Percentiles rank a stretch among this genome's conserved stretches.
Evolutionary conservation across 305 asterid genomes (phyloP).

Genomic region (Euphrasia arctica): DNA sequence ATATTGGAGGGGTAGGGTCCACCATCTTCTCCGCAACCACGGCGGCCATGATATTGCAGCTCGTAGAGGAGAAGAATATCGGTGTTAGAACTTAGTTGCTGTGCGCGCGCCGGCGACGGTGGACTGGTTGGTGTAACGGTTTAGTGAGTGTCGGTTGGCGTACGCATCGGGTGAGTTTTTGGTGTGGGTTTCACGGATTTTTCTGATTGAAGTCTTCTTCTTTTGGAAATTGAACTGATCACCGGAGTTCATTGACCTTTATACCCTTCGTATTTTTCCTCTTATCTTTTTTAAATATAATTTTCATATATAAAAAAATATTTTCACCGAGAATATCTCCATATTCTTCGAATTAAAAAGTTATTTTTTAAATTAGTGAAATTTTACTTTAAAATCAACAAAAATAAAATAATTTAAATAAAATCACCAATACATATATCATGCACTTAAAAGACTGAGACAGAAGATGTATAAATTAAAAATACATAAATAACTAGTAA

Average conservation of each 20-base stretch:
- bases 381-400: too few species aligned
- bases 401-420: too few species aligned
- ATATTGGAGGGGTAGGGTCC: conserved; percentile 52
- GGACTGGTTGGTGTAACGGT: conserved; percentile 15
- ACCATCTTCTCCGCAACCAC: conserved; percentile 52
- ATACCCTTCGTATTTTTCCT: neutral
- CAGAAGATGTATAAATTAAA: too few species aligned
- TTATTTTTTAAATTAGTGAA: too few species aligned
- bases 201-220: neutral
- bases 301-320: too few species aligned
- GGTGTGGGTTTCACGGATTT: conserved; percentile 18
- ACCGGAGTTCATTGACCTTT: conserved; percentile 18
- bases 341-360: too few species aligned
- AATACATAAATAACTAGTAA: too few species aligned
- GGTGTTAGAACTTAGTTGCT: neutral
- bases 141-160: conserved; percentile 39
- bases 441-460: too few species aligned
- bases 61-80: neutral
- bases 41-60: conserved; percentile 46
- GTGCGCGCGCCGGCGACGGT: conserved; percentile 21
- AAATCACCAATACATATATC: too few species aligned
- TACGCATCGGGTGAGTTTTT: conserved; percentile 24
- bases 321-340: too few species aligned
- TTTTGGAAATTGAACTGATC: conserved; percentile 24
- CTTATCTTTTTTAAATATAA: too few species aligned